Evolutionary conservation across 495 filamentous ascomycete species (phyloP), one percentile per base, ranked within the genome.

Genomic region (Neurospora tetraspora): DNA sequence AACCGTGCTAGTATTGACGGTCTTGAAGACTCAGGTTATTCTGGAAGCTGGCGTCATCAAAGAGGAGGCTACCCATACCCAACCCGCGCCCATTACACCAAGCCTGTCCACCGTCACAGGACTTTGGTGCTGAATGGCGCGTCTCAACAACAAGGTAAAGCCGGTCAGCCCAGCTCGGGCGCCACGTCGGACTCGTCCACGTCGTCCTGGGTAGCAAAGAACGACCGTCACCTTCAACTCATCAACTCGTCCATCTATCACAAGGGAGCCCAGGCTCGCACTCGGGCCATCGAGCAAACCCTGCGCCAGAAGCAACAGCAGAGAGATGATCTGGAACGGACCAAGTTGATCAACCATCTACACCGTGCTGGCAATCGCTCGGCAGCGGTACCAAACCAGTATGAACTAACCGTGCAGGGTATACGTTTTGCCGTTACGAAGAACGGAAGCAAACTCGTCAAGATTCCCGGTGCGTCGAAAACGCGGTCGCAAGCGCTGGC

Each of bases 241-340:
- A 97, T 98, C 82, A 97, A 97, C 78, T 86, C 90, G 20, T 86
- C 89, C 3, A 87, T 97, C 16, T 97, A 92, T 81, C 91, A 96
- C 76, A 90, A 92, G 80, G 89, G 92, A 71, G 85, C 86, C 2
- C 88, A 90, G 74, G 86, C 88, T n/a, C 86, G 93, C 42, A 84
- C 89, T 1, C 90, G 89, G 77, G 93, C 92, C 11, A 91, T 96
- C 69, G 91, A 93, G 74, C 87, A 91, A 75, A 91, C 90, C 3
- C 83, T 88, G 27, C 87, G 87, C 74, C 84, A 88, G 61, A 91
- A 89, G 75, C 83, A 87, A 42, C 79, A 85, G 27, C 81, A 86
- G 77, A 87, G 82, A 76, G 87, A 91, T 72, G 86, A 89, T 74
- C 84, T 86, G 18, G 92, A 96, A 80, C 92, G 87, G 79, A 80